phyloP scores from a whole-genome alignment of 495 filamentous ascomycete genomes.

The Daldinia bambusicola region DNA sequence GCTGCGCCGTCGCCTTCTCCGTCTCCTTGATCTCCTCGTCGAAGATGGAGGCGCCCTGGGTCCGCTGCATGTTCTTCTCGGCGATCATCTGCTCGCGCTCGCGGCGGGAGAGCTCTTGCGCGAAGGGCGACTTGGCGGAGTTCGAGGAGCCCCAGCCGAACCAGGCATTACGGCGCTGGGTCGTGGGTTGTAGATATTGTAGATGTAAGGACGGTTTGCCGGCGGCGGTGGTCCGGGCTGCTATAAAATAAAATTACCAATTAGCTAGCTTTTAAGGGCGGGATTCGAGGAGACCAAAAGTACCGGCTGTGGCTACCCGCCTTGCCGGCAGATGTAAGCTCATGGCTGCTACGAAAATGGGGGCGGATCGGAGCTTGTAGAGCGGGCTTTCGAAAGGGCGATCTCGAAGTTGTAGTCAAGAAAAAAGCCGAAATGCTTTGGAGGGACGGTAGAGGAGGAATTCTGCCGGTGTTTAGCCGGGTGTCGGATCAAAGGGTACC shows the following conservation, averaged over 20 bases:
- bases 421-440: conserved; percentile 23
- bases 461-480: conserved; percentile 32
- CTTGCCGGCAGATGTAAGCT: conserved; percentile 57
- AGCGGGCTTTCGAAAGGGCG: background rate
- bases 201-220: conserved; percentile 45
- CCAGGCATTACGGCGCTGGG: conserved; percentile 46
- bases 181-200: conserved; percentile 39
- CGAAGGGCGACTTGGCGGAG: conserved; percentile 2
- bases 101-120: conserved; percentile 28
- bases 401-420: conserved; percentile 5
- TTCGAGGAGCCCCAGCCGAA: conserved; percentile 39
- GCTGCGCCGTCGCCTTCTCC: background rate
- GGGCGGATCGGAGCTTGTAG: background rate
- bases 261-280: conserved; percentile 10
- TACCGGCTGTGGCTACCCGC: conserved; percentile 55
- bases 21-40: conserved; percentile 57
- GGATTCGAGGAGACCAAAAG: background rate
- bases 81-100: conserved; percentile 49
- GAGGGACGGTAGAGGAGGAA: background rate
- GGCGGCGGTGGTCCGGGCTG: conserved; percentile 47
- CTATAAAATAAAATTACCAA: background rate
- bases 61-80: conserved; percentile 44
- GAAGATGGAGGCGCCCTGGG: conserved; percentile 68
- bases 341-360: conserved; percentile 47
- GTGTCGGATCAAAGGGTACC: background rate